These are phyloP conservation scores for Brasenia schreberi DNA, from an alignment of 164 flowering plant species.

Conservation along the genomic window DNA sequence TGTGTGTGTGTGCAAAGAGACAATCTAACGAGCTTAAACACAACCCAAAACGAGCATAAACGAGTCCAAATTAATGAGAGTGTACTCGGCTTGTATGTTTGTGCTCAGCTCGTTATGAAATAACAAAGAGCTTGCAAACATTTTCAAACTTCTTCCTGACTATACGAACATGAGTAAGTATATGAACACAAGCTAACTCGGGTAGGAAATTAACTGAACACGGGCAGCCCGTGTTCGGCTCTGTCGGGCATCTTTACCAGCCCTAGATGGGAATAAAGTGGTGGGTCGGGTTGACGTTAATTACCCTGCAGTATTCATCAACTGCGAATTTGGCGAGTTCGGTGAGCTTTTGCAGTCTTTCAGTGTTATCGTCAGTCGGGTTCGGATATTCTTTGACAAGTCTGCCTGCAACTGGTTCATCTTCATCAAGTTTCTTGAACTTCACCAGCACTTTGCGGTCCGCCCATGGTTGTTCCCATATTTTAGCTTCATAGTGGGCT, in stretches of 20 bases:
- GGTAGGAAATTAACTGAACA: neutral
- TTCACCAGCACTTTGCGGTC: neutral
- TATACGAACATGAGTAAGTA: too few species aligned
- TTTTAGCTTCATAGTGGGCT: neutral
- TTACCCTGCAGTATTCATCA: neutral
- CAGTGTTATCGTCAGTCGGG: neutral
- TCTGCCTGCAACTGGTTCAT: too few species aligned
- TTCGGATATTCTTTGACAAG: neutral
- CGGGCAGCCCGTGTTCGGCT: too few species aligned
- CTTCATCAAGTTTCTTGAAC: neutral
- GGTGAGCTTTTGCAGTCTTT: neutral
- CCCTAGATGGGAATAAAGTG: neutral
- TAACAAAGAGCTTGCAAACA: too few species aligned
- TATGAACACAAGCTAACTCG: neutral
- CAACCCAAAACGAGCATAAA: too few species aligned
- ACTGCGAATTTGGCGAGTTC: neutral
- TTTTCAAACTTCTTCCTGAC: too few species aligned
- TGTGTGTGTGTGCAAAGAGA: too few species aligned
- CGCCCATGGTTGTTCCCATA: neutral
- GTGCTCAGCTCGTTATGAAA: too few species aligned
- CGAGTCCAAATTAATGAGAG: too few species aligned
- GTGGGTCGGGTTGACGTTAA: too few species aligned
- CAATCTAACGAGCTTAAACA: too few species aligned
- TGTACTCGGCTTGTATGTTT: neutral
- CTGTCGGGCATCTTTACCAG: too few species aligned